Base-by-base conservation (phyloP, 2,329 filamentous ascomycete species). In the Plenodomus tracheiphilus region DNA sequence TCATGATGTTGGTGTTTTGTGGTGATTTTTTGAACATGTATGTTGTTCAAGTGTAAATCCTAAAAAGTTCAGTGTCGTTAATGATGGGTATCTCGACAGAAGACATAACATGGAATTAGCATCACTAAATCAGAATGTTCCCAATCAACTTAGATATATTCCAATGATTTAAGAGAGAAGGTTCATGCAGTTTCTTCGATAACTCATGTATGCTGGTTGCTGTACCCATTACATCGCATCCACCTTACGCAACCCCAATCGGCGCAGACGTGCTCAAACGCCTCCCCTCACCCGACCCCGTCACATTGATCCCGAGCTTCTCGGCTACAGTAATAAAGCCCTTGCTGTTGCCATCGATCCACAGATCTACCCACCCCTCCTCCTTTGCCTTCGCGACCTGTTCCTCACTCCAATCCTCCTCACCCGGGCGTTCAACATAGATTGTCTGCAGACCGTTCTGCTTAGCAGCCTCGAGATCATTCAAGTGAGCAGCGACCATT, bases 401-500 rank as follows among this genome's bases (percentile, higher is more conserved):
- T 4, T 82, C 80, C 16, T 58, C 44, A 8, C 62, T 61, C 82
- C 82, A 86, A 6, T 75, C 77, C 71, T 92, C 89, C 71, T 95
- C 89, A 37, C 69, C 58, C 2, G 72, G 68, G 49, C 89, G 77
- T 73, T 89, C 87, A 2, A 94, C 83, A 66, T 91, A 94, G 2
- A 94, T 78, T 0, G 88, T 89, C 59, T 81, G 78, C 51, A 91
- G 74, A 0, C 89, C 89, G 51, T 77, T 79, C 2, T 62, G 66
- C 59, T 83, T 84, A 4, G 89, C 89, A 0, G 81, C 86, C 51
- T 82, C 75, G 46, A 94, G 72, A 70, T 93, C 89, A 5, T 64
- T 69, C 49, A 93, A 73, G 72, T 93, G 89, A 32, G 89, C 85
- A 15, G 90, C 89, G 17, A 94, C 87, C 82, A 94, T 84, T 17